phyloP scores from a whole-genome alignment of 202 grass and related monocot genomes.

The Schoenoplectus tabernaemontani region DNA sequence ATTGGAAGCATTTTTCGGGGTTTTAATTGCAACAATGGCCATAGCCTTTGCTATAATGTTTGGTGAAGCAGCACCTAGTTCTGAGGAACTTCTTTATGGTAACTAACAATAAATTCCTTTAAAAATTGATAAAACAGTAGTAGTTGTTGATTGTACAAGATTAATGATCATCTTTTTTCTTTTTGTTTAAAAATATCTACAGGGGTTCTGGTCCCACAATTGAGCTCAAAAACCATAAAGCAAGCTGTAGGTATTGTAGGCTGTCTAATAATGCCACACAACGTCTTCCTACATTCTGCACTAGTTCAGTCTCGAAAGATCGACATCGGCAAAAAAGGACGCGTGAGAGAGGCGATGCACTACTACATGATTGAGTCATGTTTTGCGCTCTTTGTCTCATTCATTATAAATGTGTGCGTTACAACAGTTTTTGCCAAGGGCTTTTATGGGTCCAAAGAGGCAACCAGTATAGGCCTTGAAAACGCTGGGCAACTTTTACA shows the following conservation, averaged over 20 bases:
- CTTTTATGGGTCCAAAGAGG: constrained; percentile 25
- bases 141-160: background rate
- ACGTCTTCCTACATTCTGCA: constrained; percentile 27
- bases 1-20: constrained; percentile 27
- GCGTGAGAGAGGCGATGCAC: constrained; percentile 16
- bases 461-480: constrained; percentile 27
- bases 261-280: constrained; percentile 30
- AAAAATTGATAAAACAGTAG: background rate
- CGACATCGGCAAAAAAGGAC: constrained; percentile 13
- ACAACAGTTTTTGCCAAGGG: constrained; percentile 30
- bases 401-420: constrained; percentile 24
- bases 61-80: constrained; percentile 16
- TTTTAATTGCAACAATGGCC: constrained; percentile 27
- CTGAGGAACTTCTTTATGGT: constrained; percentile 25
- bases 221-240: constrained; percentile 30
- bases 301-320: constrained; percentile 24
- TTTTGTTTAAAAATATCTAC: background rate
- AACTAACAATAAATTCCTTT: background rate
- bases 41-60: constrained; percentile 29
- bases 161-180: background rate
- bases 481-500: constrained; percentile 62
- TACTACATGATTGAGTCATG: constrained; percentile 25
- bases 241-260: constrained; percentile 23
- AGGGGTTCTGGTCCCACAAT: constrained; percentile 18
- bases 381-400: constrained; percentile 21